These are phyloP conservation scores for Fonsecaea erecta DNA, from an alignment of 2,329 filamentous ascomycete genomes.

Conservation along the genomic window DNA sequence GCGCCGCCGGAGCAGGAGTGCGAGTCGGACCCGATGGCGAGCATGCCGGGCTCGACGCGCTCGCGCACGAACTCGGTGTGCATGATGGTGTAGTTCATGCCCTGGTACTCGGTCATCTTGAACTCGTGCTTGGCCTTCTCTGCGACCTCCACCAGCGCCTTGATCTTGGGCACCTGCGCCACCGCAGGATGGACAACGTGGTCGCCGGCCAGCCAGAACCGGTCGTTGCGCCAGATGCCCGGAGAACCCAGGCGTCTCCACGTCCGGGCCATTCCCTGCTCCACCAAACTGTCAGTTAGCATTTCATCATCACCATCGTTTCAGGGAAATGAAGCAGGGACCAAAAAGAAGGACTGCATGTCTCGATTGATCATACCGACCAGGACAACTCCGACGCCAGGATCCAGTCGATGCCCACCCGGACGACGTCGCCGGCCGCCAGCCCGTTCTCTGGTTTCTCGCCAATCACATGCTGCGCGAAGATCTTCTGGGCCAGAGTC, in stretches of 20 bases:
- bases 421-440: constrained; percentile 47
- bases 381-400: constrained; percentile 53
- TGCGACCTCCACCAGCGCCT: constrained; percentile 45
- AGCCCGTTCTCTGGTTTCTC: constrained; percentile 42
- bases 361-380: constrained; percentile 38
- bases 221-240: constrained; percentile 55
- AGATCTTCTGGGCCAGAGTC: constrained; percentile 54
- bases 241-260: constrained; percentile 49
- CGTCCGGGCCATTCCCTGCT: constrained; percentile 49
- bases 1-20: constrained; percentile 55
- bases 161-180: constrained; percentile 44
- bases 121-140: constrained; percentile 48
- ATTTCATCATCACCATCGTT: no score
- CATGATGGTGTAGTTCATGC: constrained; percentile 51
- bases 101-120: constrained; percentile 53
- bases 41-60: constrained; percentile 51
- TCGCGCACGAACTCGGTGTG: constrained; percentile 55
- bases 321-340: no score
- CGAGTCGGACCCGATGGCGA: constrained; percentile 52
- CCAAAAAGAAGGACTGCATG: no score
- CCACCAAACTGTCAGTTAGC: not conserved
- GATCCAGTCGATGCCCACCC: constrained; percentile 54
- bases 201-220: constrained; percentile 58
- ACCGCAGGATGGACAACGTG: constrained; percentile 55
- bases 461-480: constrained; percentile 50